Evolutionary conservation across 495 filamentous ascomycete genomes (phyloP).

Genomic region (Tuber borchii): DNA sequence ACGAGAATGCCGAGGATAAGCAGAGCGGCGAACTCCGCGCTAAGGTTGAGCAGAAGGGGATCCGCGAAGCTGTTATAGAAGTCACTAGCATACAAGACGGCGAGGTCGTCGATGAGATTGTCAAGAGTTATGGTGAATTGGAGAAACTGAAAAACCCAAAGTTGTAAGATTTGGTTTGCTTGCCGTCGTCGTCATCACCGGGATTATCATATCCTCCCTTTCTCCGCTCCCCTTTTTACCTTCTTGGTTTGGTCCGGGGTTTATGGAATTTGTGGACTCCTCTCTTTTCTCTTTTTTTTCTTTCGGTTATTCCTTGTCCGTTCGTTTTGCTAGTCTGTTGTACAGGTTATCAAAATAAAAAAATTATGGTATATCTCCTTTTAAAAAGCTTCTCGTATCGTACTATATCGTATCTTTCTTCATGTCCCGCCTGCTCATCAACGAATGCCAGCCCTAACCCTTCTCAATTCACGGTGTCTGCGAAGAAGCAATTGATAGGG

Average conservation of each 20-base stretch:
- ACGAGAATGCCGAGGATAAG: constrained; percentile 38
- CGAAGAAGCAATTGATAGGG: neutral
- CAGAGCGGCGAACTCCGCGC: constrained; percentile 34
- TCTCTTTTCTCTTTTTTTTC: no score
- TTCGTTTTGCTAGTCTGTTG: neutral
- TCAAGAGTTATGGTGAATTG: constrained; percentile 36
- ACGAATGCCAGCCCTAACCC: neutral
- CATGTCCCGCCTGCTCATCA: neutral
- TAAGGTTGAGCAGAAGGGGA: constrained; percentile 26
- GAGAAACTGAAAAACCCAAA: constrained; percentile 11
- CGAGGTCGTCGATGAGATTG: constrained; percentile 27
- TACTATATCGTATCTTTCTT: neutral
- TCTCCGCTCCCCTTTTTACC: neutral
- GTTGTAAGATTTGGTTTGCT: neutral
- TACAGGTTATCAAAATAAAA: neutral
- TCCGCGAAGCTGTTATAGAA: constrained; percentile 30
- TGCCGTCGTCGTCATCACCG: neutral
- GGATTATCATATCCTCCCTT: neutral
- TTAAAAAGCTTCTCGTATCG: neutral
- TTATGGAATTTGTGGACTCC: neutral
- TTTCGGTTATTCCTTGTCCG: neutral
- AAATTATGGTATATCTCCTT: neutral
- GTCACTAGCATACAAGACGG: constrained; percentile 29
- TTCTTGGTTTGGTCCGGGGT: neutral
- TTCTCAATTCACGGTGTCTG: neutral